A percentile compares a stretch with the other conserved stretches of the same genome.
Conservation (phyloP, 2,329 filamentous ascomycete species). For the Fonsecaea multimorphosa region DNA sequence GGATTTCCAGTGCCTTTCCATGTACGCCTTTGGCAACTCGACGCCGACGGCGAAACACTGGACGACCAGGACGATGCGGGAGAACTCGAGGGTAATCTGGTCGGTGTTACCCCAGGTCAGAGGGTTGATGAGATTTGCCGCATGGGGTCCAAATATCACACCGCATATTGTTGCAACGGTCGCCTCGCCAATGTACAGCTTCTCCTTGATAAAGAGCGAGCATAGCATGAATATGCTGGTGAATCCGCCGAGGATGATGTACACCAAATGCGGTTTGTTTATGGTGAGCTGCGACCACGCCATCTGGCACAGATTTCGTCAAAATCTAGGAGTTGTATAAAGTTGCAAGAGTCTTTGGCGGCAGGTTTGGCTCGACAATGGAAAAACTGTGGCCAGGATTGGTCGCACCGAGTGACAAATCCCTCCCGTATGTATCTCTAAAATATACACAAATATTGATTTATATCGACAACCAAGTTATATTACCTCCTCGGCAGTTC, state of each 20-base stretch:
- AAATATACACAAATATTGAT: slow-evolving; percentile 5
- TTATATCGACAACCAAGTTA: slow-evolving; percentile 16
- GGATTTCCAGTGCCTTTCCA: slow-evolving; percentile 97
- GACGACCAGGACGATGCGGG: slow-evolving; percentile 73
- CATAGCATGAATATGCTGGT: slow-evolving; percentile 98
- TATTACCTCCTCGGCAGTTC: slow-evolving; percentile 8
- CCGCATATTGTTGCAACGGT: slow-evolving; percentile 80
- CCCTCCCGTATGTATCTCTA: slow-evolving; percentile 21
- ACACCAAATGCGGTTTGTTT: slow-evolving; percentile 95
- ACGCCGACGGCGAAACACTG: slow-evolving; percentile 77
- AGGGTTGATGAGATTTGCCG: slow-evolving; percentile 68
- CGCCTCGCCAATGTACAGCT: slow-evolving; percentile 97
- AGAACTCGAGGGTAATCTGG: slow-evolving; percentile 71
- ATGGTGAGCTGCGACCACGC: slow-evolving; percentile 64
- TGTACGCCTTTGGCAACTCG: slow-evolving; percentile 76
- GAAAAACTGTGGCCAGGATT: slow-evolving; percentile 15
- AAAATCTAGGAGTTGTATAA: slow-evolving; percentile 5
- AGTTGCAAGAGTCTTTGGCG: background rate
- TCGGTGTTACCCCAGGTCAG: slow-evolving; percentile 69
- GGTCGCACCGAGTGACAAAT: slow-evolving; percentile 31
- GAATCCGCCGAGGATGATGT: slow-evolving; percentile 97
- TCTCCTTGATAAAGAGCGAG: slow-evolving; percentile 97
- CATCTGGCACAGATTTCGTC: slow-evolving; percentile 45
- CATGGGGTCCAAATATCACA: slow-evolving; percentile 73
- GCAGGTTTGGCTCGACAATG: background rate